phyloP scores from a whole-genome alignment of 805 yeast genomes.

The Starmerella gropengiesseri region DNA sequence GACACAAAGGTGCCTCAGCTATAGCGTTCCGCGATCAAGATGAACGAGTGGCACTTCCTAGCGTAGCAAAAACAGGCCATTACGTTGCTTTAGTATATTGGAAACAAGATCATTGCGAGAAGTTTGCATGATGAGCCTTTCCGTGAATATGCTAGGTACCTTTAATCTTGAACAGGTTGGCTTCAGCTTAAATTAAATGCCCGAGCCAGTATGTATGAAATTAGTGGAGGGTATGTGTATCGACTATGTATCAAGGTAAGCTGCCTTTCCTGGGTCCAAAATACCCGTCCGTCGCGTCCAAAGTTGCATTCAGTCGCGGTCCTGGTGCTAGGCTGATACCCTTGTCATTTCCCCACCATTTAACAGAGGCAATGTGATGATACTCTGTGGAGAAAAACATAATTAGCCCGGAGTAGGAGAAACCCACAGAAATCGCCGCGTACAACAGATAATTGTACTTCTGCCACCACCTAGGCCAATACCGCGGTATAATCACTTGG shows the following conservation, averaged over 20 bases:
- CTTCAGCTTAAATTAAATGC: too few relatives aligned
- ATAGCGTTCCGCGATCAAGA: not conserved
- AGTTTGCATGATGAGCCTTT: too few relatives aligned
- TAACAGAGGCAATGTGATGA: conserved; percentile 25
- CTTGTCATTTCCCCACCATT: conserved; percentile 40
- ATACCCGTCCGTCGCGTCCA: not conserved
- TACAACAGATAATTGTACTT: conserved; percentile 41
- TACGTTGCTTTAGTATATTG: too few relatives aligned
- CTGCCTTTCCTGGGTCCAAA: conserved; percentile 1
- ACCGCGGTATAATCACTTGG: conserved; percentile 35
- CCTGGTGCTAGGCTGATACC: not conserved
- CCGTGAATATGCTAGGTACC: too few relatives aligned
- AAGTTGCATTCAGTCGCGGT: not conserved
- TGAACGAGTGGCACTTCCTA: too few relatives aligned
- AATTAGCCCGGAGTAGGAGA: conserved; percentile 38
- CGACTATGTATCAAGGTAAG: not conserved
- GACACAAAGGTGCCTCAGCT: not conserved
- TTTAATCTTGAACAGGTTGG: too few relatives aligned
- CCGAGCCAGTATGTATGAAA: too few relatives aligned
- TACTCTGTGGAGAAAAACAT: conserved; percentile 36
- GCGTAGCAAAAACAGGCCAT: too few relatives aligned
- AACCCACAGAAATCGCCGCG: conserved; percentile 40
- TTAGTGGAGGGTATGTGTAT: too few relatives aligned
- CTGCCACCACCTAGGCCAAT: conserved; percentile 42
- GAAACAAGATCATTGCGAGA: too few relatives aligned